phyloP scores from a whole-genome alignment of 345 rosid genomes.

The Sonneratia alba region DNA sequence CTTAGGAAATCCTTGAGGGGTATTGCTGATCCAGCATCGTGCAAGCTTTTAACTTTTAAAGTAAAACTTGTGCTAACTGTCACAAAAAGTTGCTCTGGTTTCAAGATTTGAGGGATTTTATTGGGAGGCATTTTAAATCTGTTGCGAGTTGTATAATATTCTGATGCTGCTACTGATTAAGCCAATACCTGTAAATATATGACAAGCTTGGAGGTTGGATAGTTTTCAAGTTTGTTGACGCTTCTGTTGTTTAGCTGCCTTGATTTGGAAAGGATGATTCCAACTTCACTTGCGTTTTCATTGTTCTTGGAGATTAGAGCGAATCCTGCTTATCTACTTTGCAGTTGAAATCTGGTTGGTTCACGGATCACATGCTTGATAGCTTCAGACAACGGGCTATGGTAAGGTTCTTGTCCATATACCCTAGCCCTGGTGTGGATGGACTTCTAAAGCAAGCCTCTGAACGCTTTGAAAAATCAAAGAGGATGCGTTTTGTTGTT shows the following conservation, averaged over 20 bases:
- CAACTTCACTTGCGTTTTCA: background rate
- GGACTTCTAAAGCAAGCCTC: conserved; percentile 54
- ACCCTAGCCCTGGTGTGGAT: conserved; percentile 59
- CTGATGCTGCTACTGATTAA: background rate
- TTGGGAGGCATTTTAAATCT: background rate
- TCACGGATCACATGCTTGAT: conserved; percentile 55
- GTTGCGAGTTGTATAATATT: background rate
- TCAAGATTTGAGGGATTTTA: background rate
- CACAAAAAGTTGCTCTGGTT: background rate
- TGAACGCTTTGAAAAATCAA: conserved; percentile 71
- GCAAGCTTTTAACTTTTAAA: background rate
- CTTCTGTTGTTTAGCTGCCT: background rate
- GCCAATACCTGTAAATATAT: background rate
- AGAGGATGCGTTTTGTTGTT: conserved; percentile 37
- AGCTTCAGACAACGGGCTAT: conserved; percentile 64
- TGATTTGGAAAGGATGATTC: background rate
- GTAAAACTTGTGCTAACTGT: background rate
- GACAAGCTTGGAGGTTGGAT: background rate
- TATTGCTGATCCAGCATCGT: background rate
- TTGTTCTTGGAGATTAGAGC: conserved; percentile 1
- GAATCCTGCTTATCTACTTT: conserved; percentile 13
- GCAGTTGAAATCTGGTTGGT: conserved; percentile 91
- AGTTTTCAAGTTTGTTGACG: background rate
- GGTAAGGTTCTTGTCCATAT: conserved; percentile 70
- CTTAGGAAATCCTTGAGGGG: background rate